These are phyloP conservation scores for Puccinia sorghi DNA, from an alignment of 1,284 basidiomycete species.

Conservation along the genomic window DNA sequence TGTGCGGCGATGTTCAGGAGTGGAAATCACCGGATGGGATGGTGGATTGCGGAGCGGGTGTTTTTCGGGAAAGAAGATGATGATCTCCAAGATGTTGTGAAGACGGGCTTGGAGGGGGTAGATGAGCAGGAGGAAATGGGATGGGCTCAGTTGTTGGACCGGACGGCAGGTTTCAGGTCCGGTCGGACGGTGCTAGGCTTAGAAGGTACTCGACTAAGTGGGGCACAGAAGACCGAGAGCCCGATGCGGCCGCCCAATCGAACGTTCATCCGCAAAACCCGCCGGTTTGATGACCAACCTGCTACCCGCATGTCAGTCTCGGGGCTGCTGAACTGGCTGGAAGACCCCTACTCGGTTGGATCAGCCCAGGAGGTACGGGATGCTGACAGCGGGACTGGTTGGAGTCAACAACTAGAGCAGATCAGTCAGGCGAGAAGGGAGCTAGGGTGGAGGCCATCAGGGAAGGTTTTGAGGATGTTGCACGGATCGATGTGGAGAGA, in stretches of 20 bases:
- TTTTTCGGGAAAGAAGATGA: conserved; percentile 27
- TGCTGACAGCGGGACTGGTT: background rate
- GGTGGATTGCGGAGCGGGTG: conserved; percentile 40
- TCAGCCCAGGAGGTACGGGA: background rate
- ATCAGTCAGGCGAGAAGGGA: conserved; percentile 30
- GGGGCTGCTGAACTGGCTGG: conserved; percentile 24
- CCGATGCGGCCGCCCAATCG: conserved; percentile 44
- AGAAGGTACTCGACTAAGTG: conserved; percentile 31
- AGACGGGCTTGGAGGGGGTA: background rate
- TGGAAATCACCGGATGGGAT: conserved; percentile 40
- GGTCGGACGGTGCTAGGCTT: conserved; percentile 23
- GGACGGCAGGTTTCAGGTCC: conserved; percentile 22
- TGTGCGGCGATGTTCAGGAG: conserved; percentile 71
- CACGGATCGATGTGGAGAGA: conserved; percentile 49
- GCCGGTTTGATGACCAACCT: conserved; percentile 36
- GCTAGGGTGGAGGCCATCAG: conserved; percentile 38
- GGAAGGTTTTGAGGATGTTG: conserved; percentile 38
- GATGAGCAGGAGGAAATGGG: background rate
- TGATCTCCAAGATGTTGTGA: background rate
- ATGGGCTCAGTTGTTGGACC: conserved; percentile 15
- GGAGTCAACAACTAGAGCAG: conserved; percentile 26
- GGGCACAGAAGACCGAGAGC: conserved; percentile 41
- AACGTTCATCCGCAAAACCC: conserved; percentile 29
- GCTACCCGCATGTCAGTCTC: conserved; percentile 24
- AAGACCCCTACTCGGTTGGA: conserved; percentile 2